Base-by-base conservation (phyloP, 257 asterid species). In the Gentiana dahurica region DNA sequence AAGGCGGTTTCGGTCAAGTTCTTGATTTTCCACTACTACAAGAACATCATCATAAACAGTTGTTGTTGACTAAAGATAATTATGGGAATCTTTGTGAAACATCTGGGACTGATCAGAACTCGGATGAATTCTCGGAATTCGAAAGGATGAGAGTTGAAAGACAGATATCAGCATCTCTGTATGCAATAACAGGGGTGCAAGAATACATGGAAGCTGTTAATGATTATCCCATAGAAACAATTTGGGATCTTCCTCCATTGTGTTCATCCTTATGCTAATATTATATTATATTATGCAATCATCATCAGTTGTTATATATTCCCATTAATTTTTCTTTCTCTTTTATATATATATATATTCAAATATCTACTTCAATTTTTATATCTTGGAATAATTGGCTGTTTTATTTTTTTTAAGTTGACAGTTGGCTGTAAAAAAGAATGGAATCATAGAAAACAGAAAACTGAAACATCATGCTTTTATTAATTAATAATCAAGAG, bases 111-210 rank as follows among this genome's bases (percentile, higher is more conserved):
- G 24, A 24, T 24, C 10, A 4, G 46, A 41, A 41, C 8, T 55
- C 6, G 8, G 46, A 13, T 61, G 65, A 71, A 12, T 50, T 81
- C 24, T 46, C 74, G 4, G 86, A 79, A 36, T 83, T 73, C 49
- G 87, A 83, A 55, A 61, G 71, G 1, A 75, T 80, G 70, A 80
- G 75, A 66, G 87, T 82, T 1, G 92, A 86, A 66, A 77, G 95
- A 63, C 89, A 80, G 75, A 80, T 86, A 50, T 86, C 95, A 13
- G 95, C 95, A 9, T 86, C 95, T 4, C 89, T 86, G 34, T 86
- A 86, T 41, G 92, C 95, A 5, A 76, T 80, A 34, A 82, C 82
- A 58, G 95, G 85, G 12, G 77, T 86, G 55, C 89, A 80, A n/a
- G 87, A 86, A 63, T 86, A 86, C 36, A 78, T 86, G 89, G 81